Evolutionary conservation across 306 rosid genomes (phyloP), one percentile per base, ranked within the genome.

Genomic region (Morella rubra): DNA sequence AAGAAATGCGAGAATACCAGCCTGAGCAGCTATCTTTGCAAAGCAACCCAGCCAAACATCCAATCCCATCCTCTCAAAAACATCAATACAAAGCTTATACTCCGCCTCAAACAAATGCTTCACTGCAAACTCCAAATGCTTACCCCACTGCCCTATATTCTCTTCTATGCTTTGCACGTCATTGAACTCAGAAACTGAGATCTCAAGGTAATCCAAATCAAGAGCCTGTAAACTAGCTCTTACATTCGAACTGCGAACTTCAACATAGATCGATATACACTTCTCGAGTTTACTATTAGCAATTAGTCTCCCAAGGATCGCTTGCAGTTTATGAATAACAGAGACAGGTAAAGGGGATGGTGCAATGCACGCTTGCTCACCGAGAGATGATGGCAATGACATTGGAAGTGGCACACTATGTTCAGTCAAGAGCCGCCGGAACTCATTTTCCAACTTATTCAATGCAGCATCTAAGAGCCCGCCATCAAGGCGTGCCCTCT

Each of bases 71-170:
- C 89, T 92, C 88, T 96, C 99, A 54, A 91, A 96, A 52, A 96
- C 97, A 77, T 96, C 99, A 77, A 87, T 96, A 77, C 99, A 96
- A 73, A 96, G 97, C 86, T 92, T 92, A 80, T 88, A 92, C 83
- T 92, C 99, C 0, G 89, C 98, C 88, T 96, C 99, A 67, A 96
- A 96, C 89, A 96, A 91, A 80, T 96, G 99, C 74, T 96, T 96
- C 87, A 96, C 99, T 0, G 99, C 98, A 87, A 96, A 96, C 86
- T 96, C 99, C 77, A 96, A 85, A 88, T 96, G 99, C 84, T 78
- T 96, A 54, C 99, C 99, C 99, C 99, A 96, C 72, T 96, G 91
- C 11, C 84, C 86, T 53, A 96, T 93, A 80, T 92, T 88, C 58
- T 86, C 98, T 75, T 92, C 99, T 46, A 96, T 92, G 87, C 96